A percentile compares a stretch with the other conserved stretches of the same genome.
Conservation (phyloP, 768 basidiomycete genomes). For the Boletus rex-veris region DNA sequence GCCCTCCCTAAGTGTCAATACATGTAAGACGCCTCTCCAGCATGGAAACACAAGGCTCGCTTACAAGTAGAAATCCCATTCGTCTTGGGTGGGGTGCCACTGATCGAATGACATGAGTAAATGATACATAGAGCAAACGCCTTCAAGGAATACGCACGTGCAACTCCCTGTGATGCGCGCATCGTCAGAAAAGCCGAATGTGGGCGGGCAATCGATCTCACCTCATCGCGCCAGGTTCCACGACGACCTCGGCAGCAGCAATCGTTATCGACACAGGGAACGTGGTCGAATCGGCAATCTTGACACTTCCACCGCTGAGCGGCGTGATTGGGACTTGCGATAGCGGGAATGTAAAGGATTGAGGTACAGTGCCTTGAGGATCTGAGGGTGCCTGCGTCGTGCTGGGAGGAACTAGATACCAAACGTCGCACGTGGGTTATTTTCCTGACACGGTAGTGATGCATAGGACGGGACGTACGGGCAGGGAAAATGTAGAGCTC, state of each 20-base stretch:
- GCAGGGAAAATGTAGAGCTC: slow-evolving; percentile 53
- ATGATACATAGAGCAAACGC: not conserved
- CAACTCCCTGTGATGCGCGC: slow-evolving; percentile 40
- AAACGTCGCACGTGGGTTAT: too few species aligned
- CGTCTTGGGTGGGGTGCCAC: slow-evolving; percentile 72
- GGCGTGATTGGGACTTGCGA: slow-evolving; percentile 43
- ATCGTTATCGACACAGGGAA: slow-evolving; percentile 51
- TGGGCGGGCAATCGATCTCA: slow-evolving; percentile 12
- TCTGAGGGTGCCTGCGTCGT: slow-evolving; percentile 29
- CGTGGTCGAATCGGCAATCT: slow-evolving; percentile 52
- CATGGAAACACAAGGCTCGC: not conserved
- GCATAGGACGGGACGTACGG: slow-evolving; percentile 16
- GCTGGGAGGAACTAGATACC: slow-evolving; percentile 34
- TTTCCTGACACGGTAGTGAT: too few species aligned
- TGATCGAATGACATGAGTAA: slow-evolving; percentile 19
- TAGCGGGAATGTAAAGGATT: slow-evolving; percentile 48
- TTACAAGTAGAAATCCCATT: slow-evolving; percentile 61
- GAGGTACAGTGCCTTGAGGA: slow-evolving; percentile 38
- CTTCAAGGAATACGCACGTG: slow-evolving; percentile 38
- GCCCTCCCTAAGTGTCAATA: slow-evolving; percentile 41
- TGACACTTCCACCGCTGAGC: slow-evolving; percentile 52
- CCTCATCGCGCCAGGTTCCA: slow-evolving; percentile 57
- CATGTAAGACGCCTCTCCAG: not conserved
- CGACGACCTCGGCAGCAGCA: slow-evolving; percentile 50
- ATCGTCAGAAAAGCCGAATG: not conserved